A percentile compares a stretch with the other conserved stretches of the same genome.
Conservation (phyloP, 2,329 filamentous ascomycete species). For the Fusarium phyllophilum region DNA sequence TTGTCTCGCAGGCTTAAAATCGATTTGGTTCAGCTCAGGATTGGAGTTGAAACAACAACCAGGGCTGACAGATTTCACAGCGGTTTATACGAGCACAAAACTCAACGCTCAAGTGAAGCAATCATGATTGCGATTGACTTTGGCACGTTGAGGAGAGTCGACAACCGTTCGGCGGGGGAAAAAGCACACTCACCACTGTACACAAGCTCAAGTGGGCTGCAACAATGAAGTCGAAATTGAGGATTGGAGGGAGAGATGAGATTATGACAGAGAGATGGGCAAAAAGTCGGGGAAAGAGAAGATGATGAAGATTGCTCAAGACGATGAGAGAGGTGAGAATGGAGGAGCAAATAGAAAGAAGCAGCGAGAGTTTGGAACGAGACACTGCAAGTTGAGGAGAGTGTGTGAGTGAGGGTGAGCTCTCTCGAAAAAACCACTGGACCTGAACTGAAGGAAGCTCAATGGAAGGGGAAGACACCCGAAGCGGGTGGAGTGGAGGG, state of each 20-base stretch:
- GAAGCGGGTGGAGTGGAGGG: conserved; percentile 39
- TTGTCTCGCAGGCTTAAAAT: conserved; percentile 32
- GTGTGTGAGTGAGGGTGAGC: conserved; percentile 34
- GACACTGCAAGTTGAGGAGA: conserved; percentile 28
- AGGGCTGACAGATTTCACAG: conserved; percentile 27
- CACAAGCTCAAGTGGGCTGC: conserved; percentile 40
- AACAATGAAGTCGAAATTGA: conserved; percentile 37
- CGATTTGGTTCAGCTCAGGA: conserved; percentile 13
- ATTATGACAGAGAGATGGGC: conserved; percentile 38
- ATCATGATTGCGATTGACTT: conserved; percentile 20
- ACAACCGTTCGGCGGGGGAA: conserved; percentile 34
- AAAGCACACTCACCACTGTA: conserved; percentile 41
- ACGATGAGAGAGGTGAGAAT: conserved; percentile 38
- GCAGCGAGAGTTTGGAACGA: conserved; percentile 34
- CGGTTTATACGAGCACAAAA: conserved; percentile 9
- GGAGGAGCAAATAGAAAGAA: conserved; percentile 35
- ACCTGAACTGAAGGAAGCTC: conserved; percentile 38
- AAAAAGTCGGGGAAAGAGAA: conserved; percentile 31
- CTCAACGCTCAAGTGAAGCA: conserved; percentile 11
- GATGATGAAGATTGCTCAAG: conserved; percentile 22
- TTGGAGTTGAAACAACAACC: conserved; percentile 19
- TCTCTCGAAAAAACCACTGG: conserved; percentile 44
- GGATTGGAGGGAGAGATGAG: conserved; percentile 30
- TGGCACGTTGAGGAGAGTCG: conserved; percentile 25
- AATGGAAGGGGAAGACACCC: conserved; percentile 43